Percentiles rank a stretch among this genome's conserved stretches.
phyloP scores from a whole-genome alignment of 345 rosid genomes.

The Viola odorata region DNA sequence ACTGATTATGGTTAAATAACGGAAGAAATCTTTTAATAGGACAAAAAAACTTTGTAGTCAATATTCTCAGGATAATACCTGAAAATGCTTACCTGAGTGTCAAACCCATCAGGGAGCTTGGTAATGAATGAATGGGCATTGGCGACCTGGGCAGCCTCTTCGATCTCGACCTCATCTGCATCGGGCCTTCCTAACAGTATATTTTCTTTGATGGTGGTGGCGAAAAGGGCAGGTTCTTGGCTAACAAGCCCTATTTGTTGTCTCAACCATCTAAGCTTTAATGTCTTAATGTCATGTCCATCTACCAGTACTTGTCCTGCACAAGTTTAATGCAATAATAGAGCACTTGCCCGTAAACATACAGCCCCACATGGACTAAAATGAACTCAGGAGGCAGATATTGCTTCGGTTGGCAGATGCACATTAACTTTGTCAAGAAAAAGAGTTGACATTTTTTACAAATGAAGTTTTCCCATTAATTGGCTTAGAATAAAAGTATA shows the following conservation, averaged over 20 bases:
- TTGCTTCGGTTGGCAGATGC: constrained; percentile 13
- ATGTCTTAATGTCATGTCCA: constrained; percentile 74
- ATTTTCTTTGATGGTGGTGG: constrained; percentile 90
- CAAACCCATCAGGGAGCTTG: constrained; percentile 88
- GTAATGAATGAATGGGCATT: constrained; percentile 91
- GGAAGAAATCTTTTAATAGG: no score
- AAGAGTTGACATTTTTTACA: constrained; percentile 3
- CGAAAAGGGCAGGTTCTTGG: constrained; percentile 94
- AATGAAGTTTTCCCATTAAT: background rate
- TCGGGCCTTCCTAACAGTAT: constrained; percentile 88
- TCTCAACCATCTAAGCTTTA: constrained; percentile 85
- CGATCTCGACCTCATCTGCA: constrained; percentile 68
- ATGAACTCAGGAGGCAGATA: constrained; percentile 11
- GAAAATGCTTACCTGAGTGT: constrained; percentile 69
- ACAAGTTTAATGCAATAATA: constrained; percentile 11
- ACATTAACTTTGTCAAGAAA: constrained; percentile 8
- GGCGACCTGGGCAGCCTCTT: constrained; percentile 96
- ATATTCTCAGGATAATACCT: constrained; percentile 1
- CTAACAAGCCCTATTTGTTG: constrained; percentile 97
- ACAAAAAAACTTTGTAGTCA: background rate
- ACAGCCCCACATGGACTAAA: constrained; percentile 1
- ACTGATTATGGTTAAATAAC: background rate
- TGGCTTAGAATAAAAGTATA: background rate
- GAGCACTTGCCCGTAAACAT: background rate
- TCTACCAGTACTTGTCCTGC: constrained; percentile 86